Evolutionary conservation across 768 basidiomycete genomes (phyloP).

Genomic region (Baorangia bicolor): DNA sequence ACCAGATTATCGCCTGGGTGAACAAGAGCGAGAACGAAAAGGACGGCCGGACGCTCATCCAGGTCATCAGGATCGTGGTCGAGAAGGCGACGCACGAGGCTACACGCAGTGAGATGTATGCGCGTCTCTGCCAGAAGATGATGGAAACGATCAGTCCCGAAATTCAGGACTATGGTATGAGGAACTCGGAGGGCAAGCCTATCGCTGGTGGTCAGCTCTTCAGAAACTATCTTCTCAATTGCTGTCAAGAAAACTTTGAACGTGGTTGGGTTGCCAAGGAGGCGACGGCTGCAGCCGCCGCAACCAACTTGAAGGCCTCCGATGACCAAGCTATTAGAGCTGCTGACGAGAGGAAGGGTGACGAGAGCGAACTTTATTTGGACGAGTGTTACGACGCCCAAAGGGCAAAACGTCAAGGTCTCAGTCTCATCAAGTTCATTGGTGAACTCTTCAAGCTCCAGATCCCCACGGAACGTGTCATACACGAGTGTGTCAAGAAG

Average conservation of each 20-base stretch:
- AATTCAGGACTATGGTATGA: constrained; percentile 87
- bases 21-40: constrained; percentile 91
- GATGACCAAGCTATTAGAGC: constrained; percentile 80
- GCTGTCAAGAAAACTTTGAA: constrained; percentile 98
- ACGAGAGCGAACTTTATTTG: constrained; percentile 77
- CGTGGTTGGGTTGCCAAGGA: constrained; percentile 92
- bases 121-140: constrained; percentile 91
- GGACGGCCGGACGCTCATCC: constrained; percentile 91
- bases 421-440: constrained; percentile 97
- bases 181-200: constrained; percentile 78
- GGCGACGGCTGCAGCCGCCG: constrained; percentile 81
- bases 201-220: constrained; percentile 92
- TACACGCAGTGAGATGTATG: constrained; percentile 97
- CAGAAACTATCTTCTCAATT: constrained; percentile 93
- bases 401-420: constrained; percentile 96
- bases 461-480: constrained; percentile 97
- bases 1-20: constrained; percentile 93
- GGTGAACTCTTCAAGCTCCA: constrained; percentile 99
- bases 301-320: constrained; percentile 72
- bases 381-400: constrained; percentile 96
- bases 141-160: constrained; percentile 89
- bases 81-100: constrained; percentile 98
- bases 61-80: constrained; percentile 94
- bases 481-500: constrained; percentile 98
- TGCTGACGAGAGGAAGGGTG: constrained; percentile 57